phyloP scores from a whole-genome alignment of 2,329 filamentous ascomycete genomes.

The Aaosphaeria arxii region DNA sequence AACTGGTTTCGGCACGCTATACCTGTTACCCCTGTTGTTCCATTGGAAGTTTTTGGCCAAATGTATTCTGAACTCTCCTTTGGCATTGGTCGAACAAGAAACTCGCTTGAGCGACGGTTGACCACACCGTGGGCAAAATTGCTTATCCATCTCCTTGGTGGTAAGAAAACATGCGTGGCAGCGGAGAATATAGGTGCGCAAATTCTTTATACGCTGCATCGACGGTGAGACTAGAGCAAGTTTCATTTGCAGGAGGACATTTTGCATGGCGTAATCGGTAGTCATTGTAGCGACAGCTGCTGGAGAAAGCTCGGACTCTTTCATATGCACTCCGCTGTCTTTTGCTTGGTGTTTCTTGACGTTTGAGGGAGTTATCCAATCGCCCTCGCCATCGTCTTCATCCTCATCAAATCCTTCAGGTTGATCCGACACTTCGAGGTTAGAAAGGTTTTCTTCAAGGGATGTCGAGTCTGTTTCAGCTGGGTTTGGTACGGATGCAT shows the following conservation, averaged over 20 bases:
- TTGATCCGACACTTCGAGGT: conserved; percentile 14
- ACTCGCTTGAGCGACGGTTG: conserved; percentile 82
- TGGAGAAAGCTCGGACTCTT: conserved; percentile 53
- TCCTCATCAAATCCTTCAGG: conserved; percentile 7
- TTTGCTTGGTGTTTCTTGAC: conserved; percentile 78
- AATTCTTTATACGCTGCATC: conserved; percentile 74
- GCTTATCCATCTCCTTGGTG: conserved; percentile 78
- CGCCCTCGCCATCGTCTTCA: conserved; percentile 53
- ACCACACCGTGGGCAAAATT: conserved; percentile 91
- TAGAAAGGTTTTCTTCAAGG: conserved; percentile 16
- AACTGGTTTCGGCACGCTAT: conserved; percentile 86
- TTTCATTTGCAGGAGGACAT: conserved; percentile 92
- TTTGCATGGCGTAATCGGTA: conserved; percentile 97
- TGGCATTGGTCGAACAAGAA: conserved; percentile 76
- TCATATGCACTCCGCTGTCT: conserved; percentile 52
- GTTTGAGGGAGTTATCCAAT: conserved; percentile 95
- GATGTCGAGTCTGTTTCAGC: background rate
- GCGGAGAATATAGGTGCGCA: conserved; percentile 85
- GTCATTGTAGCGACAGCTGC: conserved; percentile 91
- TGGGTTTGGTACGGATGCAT: background rate
- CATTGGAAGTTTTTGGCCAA: conserved; percentile 94
- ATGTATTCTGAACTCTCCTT: conserved; percentile 79
- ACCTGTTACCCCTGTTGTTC: conserved; percentile 90
- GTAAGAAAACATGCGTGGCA: conserved; percentile 79
- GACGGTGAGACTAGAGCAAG: conserved; percentile 80